Conservation (phyloP, 345 rosid species). For the Turritis glabra region DNA sequence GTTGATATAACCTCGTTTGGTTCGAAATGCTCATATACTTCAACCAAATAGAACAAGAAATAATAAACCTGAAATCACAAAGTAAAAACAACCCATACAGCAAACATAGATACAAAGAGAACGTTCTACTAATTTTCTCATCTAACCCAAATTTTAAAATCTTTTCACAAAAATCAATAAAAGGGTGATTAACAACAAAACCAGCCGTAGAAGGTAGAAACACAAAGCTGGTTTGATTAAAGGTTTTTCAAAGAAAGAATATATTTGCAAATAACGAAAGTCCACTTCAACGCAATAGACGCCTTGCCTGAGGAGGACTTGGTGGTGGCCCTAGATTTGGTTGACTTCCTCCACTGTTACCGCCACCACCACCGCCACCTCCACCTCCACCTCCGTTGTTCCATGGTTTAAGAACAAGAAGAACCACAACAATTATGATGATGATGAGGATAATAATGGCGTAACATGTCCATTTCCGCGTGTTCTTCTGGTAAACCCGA, state of each 20-base stretch:
- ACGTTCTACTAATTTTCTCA: conserved; percentile 14
- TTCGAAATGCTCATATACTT: not conserved
- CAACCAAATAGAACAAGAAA: not conserved
- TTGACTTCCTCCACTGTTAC: conserved; percentile 25
- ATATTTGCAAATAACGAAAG: conserved; percentile 33
- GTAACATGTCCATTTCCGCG: conserved; percentile 79
- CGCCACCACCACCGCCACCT: not conserved
- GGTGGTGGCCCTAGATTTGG: conserved; percentile 26
- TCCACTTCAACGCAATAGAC: conserved; percentile 38
- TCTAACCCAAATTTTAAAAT: conserved; percentile 1
- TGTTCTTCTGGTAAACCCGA: conserved; percentile 63
- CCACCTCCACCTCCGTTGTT: conserved; percentile 7
- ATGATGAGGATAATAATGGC: conserved; percentile 62
- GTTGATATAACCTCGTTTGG: not conserved
- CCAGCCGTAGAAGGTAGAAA: conserved; percentile 19
- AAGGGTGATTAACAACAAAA: conserved; percentile 2
- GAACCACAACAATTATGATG: conserved; percentile 61
- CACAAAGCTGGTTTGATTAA: conserved; percentile 17
- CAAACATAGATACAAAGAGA: conserved; percentile 19
- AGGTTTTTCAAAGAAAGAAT: conserved; percentile 5
- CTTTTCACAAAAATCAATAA: conserved; percentile 12
- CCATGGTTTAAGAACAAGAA: conserved; percentile 66
- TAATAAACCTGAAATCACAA: not conserved
- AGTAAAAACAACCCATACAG: not conserved
- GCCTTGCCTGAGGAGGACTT: conserved; percentile 34